A percentile compares a stretch with the other conserved stretches of the same genome.
These are phyloP conservation scores for Suhomyces tanzawaensis DNA, from an alignment of 805 yeast species.

Conservation along the genomic window DNA sequence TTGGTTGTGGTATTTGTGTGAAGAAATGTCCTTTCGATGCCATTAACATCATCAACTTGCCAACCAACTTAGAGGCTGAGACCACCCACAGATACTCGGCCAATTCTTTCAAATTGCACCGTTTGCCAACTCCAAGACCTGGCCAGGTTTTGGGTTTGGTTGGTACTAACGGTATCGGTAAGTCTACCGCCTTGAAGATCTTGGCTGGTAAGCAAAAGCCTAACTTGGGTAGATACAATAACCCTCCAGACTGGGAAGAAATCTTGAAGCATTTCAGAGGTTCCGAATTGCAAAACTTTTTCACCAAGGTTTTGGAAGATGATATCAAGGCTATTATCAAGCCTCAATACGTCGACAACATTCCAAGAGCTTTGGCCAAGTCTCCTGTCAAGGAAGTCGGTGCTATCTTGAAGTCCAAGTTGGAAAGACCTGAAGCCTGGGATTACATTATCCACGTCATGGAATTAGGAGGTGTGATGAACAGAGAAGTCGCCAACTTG, in stretches of 20 bases:
- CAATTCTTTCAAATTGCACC: conserved; percentile 93
- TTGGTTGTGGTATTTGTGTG: conserved; percentile 99
- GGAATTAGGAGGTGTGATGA: conserved; percentile 72
- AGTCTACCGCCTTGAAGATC: conserved; percentile 94
- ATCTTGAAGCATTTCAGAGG: conserved; percentile 92
- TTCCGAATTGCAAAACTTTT: conserved; percentile 92
- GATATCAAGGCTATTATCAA: conserved; percentile 94
- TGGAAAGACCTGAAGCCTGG: conserved; percentile 67
- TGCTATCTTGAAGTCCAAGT: conserved; percentile 70
- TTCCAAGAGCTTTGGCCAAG: conserved; percentile 89
- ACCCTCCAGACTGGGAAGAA: conserved; percentile 98
- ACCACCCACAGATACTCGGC: conserved; percentile 98
- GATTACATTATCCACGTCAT: conserved; percentile 65
- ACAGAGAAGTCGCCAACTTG: conserved; percentile 84
- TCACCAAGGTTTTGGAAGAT: conserved; percentile 91
- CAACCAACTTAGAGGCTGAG: conserved; percentile 88
- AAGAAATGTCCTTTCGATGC: conserved; percentile 99
- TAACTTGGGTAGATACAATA: conserved; percentile 88
- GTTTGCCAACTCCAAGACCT: conserved; percentile 98
- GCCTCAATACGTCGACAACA: conserved; percentile 98
- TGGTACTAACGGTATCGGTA: conserved; percentile 99
- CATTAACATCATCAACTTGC: conserved; percentile 90
- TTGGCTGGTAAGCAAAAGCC: conserved; percentile 98
- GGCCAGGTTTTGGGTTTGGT: conserved; percentile 98
- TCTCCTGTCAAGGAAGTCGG: conserved; percentile 87